A percentile compares a stretch with the other conserved stretches of the same genome.
phyloP scores from a whole-genome alignment of 1,284 basidiomycete species.

The Trametes versicolor region DNA sequence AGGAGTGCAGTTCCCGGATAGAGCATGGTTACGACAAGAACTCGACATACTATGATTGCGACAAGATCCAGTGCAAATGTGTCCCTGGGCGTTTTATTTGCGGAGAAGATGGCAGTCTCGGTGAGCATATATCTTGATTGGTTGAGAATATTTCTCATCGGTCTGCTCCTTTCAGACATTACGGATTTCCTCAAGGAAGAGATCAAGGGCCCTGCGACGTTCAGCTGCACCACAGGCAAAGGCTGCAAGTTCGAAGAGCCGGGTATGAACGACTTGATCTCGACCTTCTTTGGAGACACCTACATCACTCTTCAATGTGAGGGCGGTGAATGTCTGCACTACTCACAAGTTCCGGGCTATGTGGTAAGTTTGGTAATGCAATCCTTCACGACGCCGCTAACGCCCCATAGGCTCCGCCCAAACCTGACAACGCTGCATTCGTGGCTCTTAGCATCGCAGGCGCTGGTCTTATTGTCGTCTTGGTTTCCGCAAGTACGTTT shows the following conservation, averaged over 20 bases:
- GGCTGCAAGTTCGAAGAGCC: slow-evolving; percentile 94
- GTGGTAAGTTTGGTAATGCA: slow-evolving; percentile 56
- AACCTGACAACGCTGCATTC: slow-evolving; percentile 84
- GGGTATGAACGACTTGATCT: slow-evolving; percentile 95
- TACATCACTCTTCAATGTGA: slow-evolving; percentile 91
- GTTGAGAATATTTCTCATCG: slow-evolving; percentile 5
- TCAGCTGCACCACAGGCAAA: slow-evolving; percentile 81
- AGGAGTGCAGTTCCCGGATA: slow-evolving; percentile 65
- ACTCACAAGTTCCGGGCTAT: slow-evolving; percentile 94
- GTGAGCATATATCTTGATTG: slow-evolving; percentile 55
- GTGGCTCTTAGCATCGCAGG: slow-evolving; percentile 87
- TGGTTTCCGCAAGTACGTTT: slow-evolving; percentile 60
- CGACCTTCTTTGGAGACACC: slow-evolving; percentile 91
- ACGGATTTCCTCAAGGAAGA: slow-evolving; percentile 91
- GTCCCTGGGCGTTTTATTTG: slow-evolving; percentile 95
- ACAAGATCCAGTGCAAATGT: slow-evolving; percentile 89
- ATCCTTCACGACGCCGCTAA: slow-evolving; percentile 1
- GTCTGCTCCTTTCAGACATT: slow-evolving; percentile 72
- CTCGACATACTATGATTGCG: slow-evolving; percentile 80
- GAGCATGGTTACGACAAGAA: slow-evolving; percentile 73
- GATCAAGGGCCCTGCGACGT: slow-evolving; percentile 91
- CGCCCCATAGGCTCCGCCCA: slow-evolving; percentile 69
- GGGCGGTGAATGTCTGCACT: slow-evolving; percentile 94
- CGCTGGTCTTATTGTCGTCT: slow-evolving; percentile 75
- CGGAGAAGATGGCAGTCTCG: slow-evolving; percentile 94